phyloP scores from a whole-genome alignment of 768 basidiomycete genomes.

The Auricularia sp. region DNA sequence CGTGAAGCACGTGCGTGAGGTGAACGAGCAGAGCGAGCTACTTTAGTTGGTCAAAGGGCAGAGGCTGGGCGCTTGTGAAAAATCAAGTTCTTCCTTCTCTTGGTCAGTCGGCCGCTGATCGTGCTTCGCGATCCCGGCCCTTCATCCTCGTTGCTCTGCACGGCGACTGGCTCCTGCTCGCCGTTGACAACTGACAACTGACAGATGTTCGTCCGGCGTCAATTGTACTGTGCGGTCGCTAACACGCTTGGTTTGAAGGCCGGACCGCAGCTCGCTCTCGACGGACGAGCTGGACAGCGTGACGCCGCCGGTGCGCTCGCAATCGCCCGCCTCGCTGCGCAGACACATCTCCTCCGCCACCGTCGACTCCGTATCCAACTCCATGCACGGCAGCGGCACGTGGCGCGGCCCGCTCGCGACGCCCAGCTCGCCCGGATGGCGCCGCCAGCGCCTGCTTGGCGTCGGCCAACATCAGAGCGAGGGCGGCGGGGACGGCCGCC shows the following conservation, averaged over 20 bases:
- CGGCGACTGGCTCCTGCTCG: no score
- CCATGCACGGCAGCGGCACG: neutral
- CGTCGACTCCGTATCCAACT: neutral
- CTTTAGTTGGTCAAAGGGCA: no score
- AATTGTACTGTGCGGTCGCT: no score
- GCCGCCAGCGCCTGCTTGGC: neutral
- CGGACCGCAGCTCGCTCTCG: neutral
- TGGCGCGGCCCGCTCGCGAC: neutral
- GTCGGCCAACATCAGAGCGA: neutral
- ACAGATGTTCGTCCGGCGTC: no score
- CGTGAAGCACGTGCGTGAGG: no score
- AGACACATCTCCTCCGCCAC: neutral
- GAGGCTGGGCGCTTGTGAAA: no score
- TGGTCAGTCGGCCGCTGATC: no score
- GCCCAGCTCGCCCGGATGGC: neutral
- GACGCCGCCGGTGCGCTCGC: neutral
- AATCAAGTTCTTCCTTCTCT: no score
- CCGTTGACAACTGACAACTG: no score
- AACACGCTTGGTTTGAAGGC: neutral
- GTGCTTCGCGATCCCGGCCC: no score
- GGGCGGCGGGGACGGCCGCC: neutral
- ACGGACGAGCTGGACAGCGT: neutral
- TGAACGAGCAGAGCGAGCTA: no score
- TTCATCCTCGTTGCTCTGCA: no score
- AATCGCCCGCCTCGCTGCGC: neutral